These are phyloP conservation scores for Lithohypha guttulata DNA, from an alignment of 2,329 filamentous ascomycete genomes.

Conservation along the genomic window DNA sequence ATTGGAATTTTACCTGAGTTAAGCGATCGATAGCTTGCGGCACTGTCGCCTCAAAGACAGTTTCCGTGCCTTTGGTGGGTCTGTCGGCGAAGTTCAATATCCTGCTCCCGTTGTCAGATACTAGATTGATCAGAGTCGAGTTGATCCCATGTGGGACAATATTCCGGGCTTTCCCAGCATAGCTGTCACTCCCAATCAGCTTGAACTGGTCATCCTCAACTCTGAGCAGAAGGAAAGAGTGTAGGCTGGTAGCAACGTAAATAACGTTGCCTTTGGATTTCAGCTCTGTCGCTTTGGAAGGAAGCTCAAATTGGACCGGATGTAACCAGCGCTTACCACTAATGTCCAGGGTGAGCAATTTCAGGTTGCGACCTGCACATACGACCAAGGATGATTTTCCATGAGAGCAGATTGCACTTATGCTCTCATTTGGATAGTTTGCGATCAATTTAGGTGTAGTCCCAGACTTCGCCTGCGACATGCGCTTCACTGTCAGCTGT, in stretches of 20 bases:
- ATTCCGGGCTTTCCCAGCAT: conserved; percentile 12
- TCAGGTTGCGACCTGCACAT: conserved; percentile 34
- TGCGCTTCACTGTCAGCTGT: conserved; percentile 1
- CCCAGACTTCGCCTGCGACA: conserved; percentile 3
- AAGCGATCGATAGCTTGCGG: conserved; percentile 15
- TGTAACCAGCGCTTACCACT: conserved; percentile 33
- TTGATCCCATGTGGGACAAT: conserved; percentile 11
- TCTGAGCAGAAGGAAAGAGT: conserved; percentile 39
- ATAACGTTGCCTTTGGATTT: conserved; percentile 38
- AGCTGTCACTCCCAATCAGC: conserved; percentile 27
- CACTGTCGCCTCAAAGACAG: conserved; percentile 16
- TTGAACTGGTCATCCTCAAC: conserved; percentile 25
- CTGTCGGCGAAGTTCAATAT: conserved; percentile 4
- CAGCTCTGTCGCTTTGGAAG: conserved; percentile 41
- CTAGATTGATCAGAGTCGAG: conserved; percentile 2
- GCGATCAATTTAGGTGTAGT: conserved; percentile 1
- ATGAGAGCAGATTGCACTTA: conserved; percentile 28
- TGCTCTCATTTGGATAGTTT: conserved; percentile 2
- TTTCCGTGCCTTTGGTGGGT: conserved; percentile 6
- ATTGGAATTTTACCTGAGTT: background rate
- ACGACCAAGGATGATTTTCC: conserved; percentile 34
- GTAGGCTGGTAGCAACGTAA: conserved; percentile 43
- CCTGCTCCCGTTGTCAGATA: conserved; percentile 2
- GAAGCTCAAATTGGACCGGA: conserved; percentile 30
- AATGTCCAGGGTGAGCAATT: conserved; percentile 34